phyloP scores from a whole-genome alignment of 768 basidiomycete species.

The Paxillus ammoniavirescens region DNA sequence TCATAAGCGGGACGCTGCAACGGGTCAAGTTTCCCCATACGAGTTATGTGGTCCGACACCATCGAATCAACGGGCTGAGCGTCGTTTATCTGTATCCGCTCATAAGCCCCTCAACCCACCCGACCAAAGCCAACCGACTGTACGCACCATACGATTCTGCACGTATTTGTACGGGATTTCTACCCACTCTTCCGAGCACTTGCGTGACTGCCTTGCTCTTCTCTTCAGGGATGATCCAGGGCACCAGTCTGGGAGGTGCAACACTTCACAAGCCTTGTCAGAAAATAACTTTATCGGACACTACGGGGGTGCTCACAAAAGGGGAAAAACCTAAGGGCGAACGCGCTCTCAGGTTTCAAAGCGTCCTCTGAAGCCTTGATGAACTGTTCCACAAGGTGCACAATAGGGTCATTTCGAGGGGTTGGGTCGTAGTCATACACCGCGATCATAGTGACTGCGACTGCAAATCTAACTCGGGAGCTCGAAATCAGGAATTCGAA shows the following conservation, averaged over 20 bases:
- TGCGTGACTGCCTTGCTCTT: not conserved
- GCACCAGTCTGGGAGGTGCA: slow-evolving; percentile 21
- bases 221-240: slow-evolving; percentile 9
- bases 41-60: slow-evolving; percentile 3
- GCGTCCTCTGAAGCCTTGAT: not conserved
- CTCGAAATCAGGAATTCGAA: not conserved
- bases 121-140: not conserved
- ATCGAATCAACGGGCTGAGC: slow-evolving; percentile 1
- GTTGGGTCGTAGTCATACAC: slow-evolving; percentile 9
- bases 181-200: not conserved
- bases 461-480: slow-evolving; percentile 1
- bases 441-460: not conserved
- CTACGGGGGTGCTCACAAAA: not conserved
- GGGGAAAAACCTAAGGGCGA: slow-evolving; percentile 3
- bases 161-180: slow-evolving; percentile 8
- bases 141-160: slow-evolving; percentile 1
- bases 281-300: not conserved
- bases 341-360: not conserved
- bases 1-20: not conserved
- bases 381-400: not conserved
- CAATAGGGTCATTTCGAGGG: slow-evolving; percentile 5
- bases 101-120: not conserved
- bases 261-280: slow-evolving; percentile 11
- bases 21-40: not conserved
- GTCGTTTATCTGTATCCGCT: not conserved